Evolutionary conservation across 2,329 filamentous ascomycete genomes (phyloP).

Genomic region (Aspergillus sp.): DNA sequence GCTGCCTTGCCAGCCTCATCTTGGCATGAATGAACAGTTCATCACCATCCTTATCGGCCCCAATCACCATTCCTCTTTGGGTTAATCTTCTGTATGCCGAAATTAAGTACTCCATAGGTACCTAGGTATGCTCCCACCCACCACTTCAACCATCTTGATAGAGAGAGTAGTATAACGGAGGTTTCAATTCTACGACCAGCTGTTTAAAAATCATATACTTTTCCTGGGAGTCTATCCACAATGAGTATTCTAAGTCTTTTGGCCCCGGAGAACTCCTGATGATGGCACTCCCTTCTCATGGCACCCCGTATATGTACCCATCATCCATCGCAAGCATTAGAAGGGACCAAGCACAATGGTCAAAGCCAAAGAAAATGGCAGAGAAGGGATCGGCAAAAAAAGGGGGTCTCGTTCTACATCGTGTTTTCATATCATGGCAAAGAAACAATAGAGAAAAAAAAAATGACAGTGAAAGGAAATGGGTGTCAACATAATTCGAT

Average conservation of each 20-base stretch:
- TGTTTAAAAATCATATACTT: constrained; percentile 13
- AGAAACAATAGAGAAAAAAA: constrained; percentile 7
- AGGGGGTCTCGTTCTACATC: constrained; percentile 13
- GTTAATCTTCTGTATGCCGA: not conserved
- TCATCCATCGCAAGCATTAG: not conserved
- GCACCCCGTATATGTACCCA: too few species aligned
- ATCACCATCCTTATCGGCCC: not conserved
- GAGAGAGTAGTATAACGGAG: too few species aligned
- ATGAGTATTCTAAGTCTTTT: constrained; percentile 11
- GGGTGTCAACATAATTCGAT: constrained; percentile 17
- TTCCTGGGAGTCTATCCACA: constrained; percentile 14
- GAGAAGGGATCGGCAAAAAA: not conserved
- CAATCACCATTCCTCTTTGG: not conserved
- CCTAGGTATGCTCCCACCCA: not conserved
- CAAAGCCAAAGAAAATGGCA: not conserved
- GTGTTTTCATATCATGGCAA: constrained; percentile 9
- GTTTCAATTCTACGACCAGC: too few species aligned
- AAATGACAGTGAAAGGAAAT: constrained; percentile 8
- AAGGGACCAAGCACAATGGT: not conserved
- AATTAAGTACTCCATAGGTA: not conserved
- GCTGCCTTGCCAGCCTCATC: not conserved
- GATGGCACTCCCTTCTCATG: too few species aligned
- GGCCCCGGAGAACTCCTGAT: not conserved
- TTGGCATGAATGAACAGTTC: not conserved
- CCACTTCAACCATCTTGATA: too few species aligned